A percentile compares a stretch with the other conserved stretches of the same genome.
Conservation (phyloP, 495 filamentous ascomycete genomes). For the Podospora didyma region DNA sequence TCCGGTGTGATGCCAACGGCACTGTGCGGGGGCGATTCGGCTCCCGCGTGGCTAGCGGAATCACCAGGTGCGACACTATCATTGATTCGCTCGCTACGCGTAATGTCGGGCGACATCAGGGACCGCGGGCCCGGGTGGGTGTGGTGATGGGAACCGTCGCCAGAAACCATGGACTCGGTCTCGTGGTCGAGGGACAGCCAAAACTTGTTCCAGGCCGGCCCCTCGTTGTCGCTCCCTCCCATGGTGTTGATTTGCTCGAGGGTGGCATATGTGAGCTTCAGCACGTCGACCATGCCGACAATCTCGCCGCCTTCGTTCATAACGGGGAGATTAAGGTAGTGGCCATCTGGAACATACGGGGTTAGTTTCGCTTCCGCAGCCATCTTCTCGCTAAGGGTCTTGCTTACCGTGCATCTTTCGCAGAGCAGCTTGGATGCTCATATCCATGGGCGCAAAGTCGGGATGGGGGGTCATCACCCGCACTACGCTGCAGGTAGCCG, state of each 20-base stretch:
- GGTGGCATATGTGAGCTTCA: constrained; percentile 96
- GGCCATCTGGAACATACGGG: constrained; percentile 63
- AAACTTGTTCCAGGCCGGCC: constrained; percentile 99
- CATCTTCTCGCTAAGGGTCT: neutral
- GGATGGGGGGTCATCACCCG: constrained; percentile 99
- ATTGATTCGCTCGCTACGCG: constrained; percentile 46
- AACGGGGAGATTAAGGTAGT: constrained; percentile 95
- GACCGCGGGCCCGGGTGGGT: constrained; percentile 40
- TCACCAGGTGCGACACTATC: constrained; percentile 89
- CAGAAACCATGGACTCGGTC: constrained; percentile 94
- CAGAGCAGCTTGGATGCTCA: constrained; percentile 96
- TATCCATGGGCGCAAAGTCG: constrained; percentile 96
- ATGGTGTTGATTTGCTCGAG: constrained; percentile 83
- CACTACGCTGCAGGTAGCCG: constrained; percentile 91
- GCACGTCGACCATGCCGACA: constrained; percentile 97
- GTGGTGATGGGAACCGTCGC: constrained; percentile 59
- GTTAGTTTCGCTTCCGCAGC: constrained; percentile 5
- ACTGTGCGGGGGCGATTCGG: constrained; percentile 70
- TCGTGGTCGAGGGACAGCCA: constrained; percentile 97
- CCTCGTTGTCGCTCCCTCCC: constrained; percentile 78
- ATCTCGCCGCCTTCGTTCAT: constrained; percentile 98
- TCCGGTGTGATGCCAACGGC: constrained; percentile 39
- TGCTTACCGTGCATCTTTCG: constrained; percentile 95
- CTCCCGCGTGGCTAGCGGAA: constrained; percentile 88
- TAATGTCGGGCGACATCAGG: constrained; percentile 72